Base-by-base conservation (phyloP, 192 early-diverging fungal genomes). In the Backusella sp. region DNA sequence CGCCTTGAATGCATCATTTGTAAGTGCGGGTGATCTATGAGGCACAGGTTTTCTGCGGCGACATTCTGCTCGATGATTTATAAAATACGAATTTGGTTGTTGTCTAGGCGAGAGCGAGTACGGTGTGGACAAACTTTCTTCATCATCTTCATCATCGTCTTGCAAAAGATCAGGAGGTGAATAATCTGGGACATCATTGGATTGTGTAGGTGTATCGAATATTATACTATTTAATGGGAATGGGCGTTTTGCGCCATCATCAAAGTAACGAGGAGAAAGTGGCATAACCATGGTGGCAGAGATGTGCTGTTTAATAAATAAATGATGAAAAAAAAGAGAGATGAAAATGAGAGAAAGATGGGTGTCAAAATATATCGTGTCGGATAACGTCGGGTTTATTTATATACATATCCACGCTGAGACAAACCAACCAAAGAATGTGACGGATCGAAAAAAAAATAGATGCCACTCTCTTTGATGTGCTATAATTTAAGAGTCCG, bases 161-260 rank as follows among this genome's bases (percentile, higher is more conserved):
- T 81, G 75, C 4, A 81, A n/a, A 53, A 77, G 66, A 65, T 77
- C 76, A 35, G 80, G 76, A 65, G 76, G 80, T n/a, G 76, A 77
- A 23, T 23, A 70, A 11, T 12, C 23, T 23, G 56, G 21, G 1
- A 23, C 23, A 11, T 59, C 12, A 28, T 26, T 12, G 23, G 9
- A 9, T 23, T 59, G 23, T 59, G 56, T 26, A 59, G 23, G 56
- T 28, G 21, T 12, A 12, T 59, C 11, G 11, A 59, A 59, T 3
- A 59, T 3, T 26, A 59, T 12, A 19, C 26, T 28, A 26, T 23
- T 28, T 59, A 59, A 26, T 59, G 11, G 9, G 3, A 26, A 28
- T 5, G 11, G 3, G 26, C 9, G 12, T 23, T 59, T 59, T 9
- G 56, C 26, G 5, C 17, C 5, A 59, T 59, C 56, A 59, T 14